Base-by-base conservation (phyloP, 305 asterid species). In the Lippia alba region DNA sequence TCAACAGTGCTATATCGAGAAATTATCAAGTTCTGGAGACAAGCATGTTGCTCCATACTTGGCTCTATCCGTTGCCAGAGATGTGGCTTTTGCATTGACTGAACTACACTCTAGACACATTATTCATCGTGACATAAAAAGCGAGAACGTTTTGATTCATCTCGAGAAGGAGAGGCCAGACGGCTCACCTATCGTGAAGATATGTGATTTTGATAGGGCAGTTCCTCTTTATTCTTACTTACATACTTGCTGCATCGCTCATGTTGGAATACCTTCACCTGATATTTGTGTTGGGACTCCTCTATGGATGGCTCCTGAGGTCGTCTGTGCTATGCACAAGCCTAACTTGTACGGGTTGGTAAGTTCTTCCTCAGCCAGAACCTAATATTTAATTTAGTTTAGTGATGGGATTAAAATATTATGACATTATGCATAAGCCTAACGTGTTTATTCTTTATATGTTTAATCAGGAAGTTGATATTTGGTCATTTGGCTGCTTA, bases 251-350 rank as follows among this genome's bases (percentile, higher is more conserved):
- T 94, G 97, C 81, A 94, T 88, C 74, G 93, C 91, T 18, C 97
- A 94, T 77, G 69, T 74, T 61, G 99, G 97, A 45, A 80, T 87
- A 65, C 96, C 97, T 77, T 83, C 92, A 30, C 96, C 94, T 44
- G 80, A 90, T 80, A 73, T 79, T 61, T 91, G 97, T 78, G 99
- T 91, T 70, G 97, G 99, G 70, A 94, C 99, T 51, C 97, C 97
- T 59, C 84, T 96, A 58, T 94, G 97, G 99, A 94, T 94, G 97
- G 96, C 99, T 66, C 97, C 99, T 46, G 99, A 94, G 86, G 96
- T 89, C 64, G 83, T 89, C 18, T 75, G 69, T 45, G 80, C 96
- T 18, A 83, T 85, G 89, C 80, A 79, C 56, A 59, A 78, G 64
- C 73, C 53, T 51, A 80, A 61, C 50, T 12, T 73, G 36, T 89